Percentiles rank a stretch among this genome's conserved stretches.
These are phyloP conservation scores for Daldinia vernicosa DNA, from an alignment of 495 filamentous ascomycete genomes.

Conservation along the genomic window DNA sequence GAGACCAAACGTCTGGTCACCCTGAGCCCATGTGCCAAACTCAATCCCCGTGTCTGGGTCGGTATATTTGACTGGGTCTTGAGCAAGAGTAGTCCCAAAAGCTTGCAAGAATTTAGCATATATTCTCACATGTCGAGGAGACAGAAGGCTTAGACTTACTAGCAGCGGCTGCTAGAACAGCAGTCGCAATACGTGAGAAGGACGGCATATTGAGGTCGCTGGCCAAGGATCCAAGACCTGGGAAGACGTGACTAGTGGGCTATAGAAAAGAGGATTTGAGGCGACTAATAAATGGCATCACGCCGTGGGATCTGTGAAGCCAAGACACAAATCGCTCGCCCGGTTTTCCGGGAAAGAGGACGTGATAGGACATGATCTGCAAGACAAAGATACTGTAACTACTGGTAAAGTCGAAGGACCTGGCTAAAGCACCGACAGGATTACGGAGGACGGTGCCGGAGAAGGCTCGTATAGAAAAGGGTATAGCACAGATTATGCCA, in stretches of 20 bases:
- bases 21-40: conserved; percentile 53
- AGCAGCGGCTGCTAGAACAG: conserved; percentile 44
- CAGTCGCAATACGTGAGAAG: conserved; percentile 45
- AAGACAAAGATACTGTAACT: conserved; percentile 19
- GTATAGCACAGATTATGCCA: conserved; percentile 40
- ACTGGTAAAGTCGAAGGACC: conserved; percentile 18
- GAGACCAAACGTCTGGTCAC: conserved; percentile 61
- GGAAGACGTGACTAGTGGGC: conserved; percentile 23
- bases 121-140: neutral
- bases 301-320: conserved; percentile 20
- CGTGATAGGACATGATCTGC: conserved; percentile 42
- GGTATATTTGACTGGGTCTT: conserved; percentile 47
- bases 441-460: conserved; percentile 42
- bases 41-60: conserved; percentile 54
- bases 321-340: conserved; percentile 33
- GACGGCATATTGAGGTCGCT: conserved; percentile 45
- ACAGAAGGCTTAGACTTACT: conserved; percentile 27
- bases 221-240: conserved; percentile 45
- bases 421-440: conserved; percentile 44
- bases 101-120: conserved; percentile 37
- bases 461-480: conserved; percentile 33
- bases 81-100: conserved; percentile 40
- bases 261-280: conserved; percentile 24
- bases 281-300: conserved; percentile 44
- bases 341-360: conserved; percentile 42